Conservation (phyloP, 2,329 filamentous ascomycete species). For the Thelonectria discophora region DNA sequence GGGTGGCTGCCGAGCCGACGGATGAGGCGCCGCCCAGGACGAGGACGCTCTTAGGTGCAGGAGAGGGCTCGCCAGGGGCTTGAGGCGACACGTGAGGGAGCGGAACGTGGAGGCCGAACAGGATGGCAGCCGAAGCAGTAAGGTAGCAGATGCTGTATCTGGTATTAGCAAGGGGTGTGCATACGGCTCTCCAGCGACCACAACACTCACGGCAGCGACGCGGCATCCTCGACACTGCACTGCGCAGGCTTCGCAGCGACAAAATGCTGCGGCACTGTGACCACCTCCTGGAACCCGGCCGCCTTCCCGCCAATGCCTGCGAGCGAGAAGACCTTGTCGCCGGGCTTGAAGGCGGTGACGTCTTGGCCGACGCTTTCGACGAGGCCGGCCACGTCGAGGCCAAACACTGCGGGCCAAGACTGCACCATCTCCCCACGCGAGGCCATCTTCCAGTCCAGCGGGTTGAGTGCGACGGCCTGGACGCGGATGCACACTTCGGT, state of each 20-base stretch:
- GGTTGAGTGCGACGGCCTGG: slow-evolving; percentile 37
- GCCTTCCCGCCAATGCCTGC: slow-evolving; percentile 33
- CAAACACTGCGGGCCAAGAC: slow-evolving; percentile 32
- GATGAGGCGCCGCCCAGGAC: slow-evolving; percentile 34
- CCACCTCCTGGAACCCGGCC: slow-evolving; percentile 33
- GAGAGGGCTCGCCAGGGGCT: slow-evolving; percentile 7
- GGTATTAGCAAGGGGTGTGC: slow-evolving; percentile 15
- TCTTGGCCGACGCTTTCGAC: slow-evolving; percentile 37
- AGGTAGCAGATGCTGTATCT: slow-evolving; percentile 33
- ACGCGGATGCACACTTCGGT: slow-evolving; percentile 32
- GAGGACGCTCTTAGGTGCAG: slow-evolving; percentile 22
- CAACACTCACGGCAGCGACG: slow-evolving; percentile 30
- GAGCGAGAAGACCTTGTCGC: slow-evolving; percentile 51
- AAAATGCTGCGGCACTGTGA: slow-evolving; percentile 32
- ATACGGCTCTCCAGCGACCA: not conserved
- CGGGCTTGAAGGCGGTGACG: slow-evolving; percentile 37
- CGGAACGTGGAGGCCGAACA: slow-evolving; percentile 30
- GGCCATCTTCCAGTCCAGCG: slow-evolving; percentile 36
- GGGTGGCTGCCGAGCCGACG: slow-evolving; percentile 34
- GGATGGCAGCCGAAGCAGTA: slow-evolving; percentile 32
- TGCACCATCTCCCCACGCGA: slow-evolving; percentile 30
- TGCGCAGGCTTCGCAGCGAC: slow-evolving; percentile 31
- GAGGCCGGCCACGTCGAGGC: slow-evolving; percentile 35
- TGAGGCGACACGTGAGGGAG: slow-evolving; percentile 29
- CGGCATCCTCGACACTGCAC: slow-evolving; percentile 30